Evolutionary conservation across 2,329 filamentous ascomycete genomes (phyloP), one percentile per base, ranked within the genome.

Genomic region (Trichoderma simmonsii): DNA sequence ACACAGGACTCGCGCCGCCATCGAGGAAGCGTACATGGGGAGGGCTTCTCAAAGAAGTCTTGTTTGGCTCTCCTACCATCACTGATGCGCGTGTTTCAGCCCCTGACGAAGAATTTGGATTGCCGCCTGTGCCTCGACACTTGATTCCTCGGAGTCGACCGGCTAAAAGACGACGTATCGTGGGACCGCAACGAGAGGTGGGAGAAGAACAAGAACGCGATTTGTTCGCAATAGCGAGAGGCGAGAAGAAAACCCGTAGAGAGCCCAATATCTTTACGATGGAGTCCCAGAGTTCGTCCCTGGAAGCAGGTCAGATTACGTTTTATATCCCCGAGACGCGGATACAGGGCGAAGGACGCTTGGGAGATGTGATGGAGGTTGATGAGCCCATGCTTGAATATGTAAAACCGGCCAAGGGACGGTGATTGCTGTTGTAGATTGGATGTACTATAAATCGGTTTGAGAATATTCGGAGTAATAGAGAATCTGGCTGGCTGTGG

Each of bases 141-240:
- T 24, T 28, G 48, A 70, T 72, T 18, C 71, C 71, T 14, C 18
- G 65, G 8, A 72, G 66, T 59, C 65, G 66, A 15, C 71, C 71
- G 18, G 14, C 57, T 1, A 72, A 72, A 15, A 62, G 48, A 36
- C 71, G 32, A 14, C 59, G 65, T 3, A 57, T 32, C 5, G 7
- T 3, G 18, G 34, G 32, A 6, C 51, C n/a, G 6, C 6, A 32
- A n/a, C 32, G n/a, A n/a, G 34, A 56, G 15, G 43, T n/a, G 15
- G 30, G 3, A 18, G 43, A 63, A 3, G 36, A 28, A 12, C 21
- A 63, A 3, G 36, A 28, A 12, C 21, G n/a, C 9, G 67, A 62
- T 28, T 8, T 70, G 15, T 59, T 54, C 28, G 67, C 67, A 0
- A 62, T 70, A 32, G 36, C 36, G 21, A 61, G 28, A 24, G 57